Percentiles rank a stretch among this genome's conserved stretches.
phyloP scores from a whole-genome alignment of 176 grass and related monocot species.

The Avena sativa region DNA sequence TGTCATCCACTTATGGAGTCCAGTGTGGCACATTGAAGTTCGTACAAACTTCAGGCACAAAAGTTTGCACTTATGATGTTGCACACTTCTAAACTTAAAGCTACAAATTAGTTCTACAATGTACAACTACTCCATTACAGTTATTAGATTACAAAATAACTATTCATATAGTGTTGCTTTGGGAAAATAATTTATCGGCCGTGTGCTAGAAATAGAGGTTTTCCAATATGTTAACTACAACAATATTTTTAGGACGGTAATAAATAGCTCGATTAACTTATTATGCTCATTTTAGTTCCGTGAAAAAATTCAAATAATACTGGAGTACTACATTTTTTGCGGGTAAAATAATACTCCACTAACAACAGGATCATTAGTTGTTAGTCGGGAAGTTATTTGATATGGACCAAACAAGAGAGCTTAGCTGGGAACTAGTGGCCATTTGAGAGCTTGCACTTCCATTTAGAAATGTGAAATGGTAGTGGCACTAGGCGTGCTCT shows the following conservation, averaged over 20 bases:
- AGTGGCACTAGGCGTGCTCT: not conserved
- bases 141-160: not conserved
- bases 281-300: not conserved
- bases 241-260: too few relatives aligned
- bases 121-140: not conserved
- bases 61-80: not conserved
- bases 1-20: not conserved
- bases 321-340: not conserved
- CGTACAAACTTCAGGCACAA: not conserved
- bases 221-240: not conserved
- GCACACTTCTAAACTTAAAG: not conserved
- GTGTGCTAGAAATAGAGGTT: not conserved
- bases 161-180: not conserved
- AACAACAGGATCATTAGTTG: not conserved
- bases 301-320: not conserved
- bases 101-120: not conserved
- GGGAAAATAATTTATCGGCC: not conserved
- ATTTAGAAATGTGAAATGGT: not conserved
- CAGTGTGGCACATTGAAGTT: not conserved
- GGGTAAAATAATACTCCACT: too few relatives aligned
- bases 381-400: not conserved
- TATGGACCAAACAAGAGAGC: not conserved
- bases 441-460: slow-evolving; percentile 3
- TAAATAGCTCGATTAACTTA: too few relatives aligned
- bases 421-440: not conserved